Evolutionary conservation across 352 stramenopile species (phyloP), one percentile per base, ranked within the genome.

Genomic region (Pythium vanterpoolii): DNA sequence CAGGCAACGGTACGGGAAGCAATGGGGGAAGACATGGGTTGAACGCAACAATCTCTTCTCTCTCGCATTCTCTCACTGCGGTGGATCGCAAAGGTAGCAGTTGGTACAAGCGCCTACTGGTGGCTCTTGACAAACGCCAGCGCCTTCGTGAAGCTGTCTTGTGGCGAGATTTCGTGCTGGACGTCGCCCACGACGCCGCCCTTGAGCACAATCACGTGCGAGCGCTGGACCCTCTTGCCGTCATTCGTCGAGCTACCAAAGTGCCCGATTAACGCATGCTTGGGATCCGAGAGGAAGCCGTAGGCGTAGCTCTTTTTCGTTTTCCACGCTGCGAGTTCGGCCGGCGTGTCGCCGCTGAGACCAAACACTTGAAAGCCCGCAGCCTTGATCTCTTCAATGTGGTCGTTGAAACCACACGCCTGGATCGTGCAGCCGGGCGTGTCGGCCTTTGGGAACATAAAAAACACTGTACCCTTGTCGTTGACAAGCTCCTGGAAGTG

Each of bases 371-470:
- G 77, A 53, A 88, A 95, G 31, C 84, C 86, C 0, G 79, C 79
- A 23, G 72, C 72, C 49, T 79, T 86, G 61, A 95, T 89, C 52
- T 77, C 69, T 42, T 85, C 72, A 39, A 93, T 66, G 67, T 93
- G 78, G 70, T 92, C 80, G 60, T 93, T 93, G 71, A 90, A 95
- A 19, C 83, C 84, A 30, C 83, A 92, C 14, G 86, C 83, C 64
- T 95, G 86, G 26, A 77, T 80, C 44, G 86, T 95, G 62, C 86
- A 95, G 5, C 84, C 86, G 5, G 83, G 81, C 8, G 86, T 95
- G 62, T 95, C 80, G 0, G 86, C 86, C 59, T 92, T 92, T 6
- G 86, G 84, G 66, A 88, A 95, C 80, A 94, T 94, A 68, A 95
- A 95, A 70, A 95, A 92, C 53, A 95, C 86, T 39, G 71, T 82